Base-by-base conservation (phyloP, 2,329 filamentous ascomycete species). In the Drechslera avenae region DNA sequence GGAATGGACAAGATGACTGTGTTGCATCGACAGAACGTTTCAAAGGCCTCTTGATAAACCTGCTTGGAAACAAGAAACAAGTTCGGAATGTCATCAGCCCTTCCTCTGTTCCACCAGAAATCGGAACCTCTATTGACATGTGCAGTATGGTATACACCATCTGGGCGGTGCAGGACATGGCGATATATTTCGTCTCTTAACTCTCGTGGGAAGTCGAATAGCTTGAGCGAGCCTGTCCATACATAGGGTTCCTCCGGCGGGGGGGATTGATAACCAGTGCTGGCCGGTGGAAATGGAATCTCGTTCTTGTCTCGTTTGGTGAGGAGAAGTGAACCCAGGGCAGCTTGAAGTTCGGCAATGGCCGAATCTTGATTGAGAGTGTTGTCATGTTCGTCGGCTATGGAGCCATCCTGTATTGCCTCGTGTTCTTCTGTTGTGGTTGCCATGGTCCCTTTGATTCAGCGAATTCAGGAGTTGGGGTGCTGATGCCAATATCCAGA, bases 141-240 rank as follows among this genome's bases (percentile, higher is more conserved):
- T 10, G 34, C 18, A 12, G 19, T 40, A 32, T 54, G 59, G 28
- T 52, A 12, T 31, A 56, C 17, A 12, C 37, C 32, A 21, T 44
- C 30, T 10, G 56, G 53, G 17, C 52, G 47, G 26, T 59, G 49
- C 34, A 66, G 33, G 18, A 42, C 34, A 37, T 59, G 40, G 23
- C 45, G 55, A 33, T 65, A 64, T 14, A 66, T 64, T 7, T 21
- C 37, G 39, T 67, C 63, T 13, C 62, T 53, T 2, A 67, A 44
- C 34, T 67, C 64, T 14, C 58, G 61, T 2, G 64, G 62, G 9
- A 50, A 37, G 21, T 39, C 21, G 7, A 49, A 40, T 1, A 46
- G 21, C 10, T 18, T 40, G 23, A 67, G 60, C 14, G 37, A 3
- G 16, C 56, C 53, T 19, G 50, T 59, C 59, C 54, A 59, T 39